Conservation (phyloP, 148 eudicot genomes). For the Cornus controversa region DNA sequence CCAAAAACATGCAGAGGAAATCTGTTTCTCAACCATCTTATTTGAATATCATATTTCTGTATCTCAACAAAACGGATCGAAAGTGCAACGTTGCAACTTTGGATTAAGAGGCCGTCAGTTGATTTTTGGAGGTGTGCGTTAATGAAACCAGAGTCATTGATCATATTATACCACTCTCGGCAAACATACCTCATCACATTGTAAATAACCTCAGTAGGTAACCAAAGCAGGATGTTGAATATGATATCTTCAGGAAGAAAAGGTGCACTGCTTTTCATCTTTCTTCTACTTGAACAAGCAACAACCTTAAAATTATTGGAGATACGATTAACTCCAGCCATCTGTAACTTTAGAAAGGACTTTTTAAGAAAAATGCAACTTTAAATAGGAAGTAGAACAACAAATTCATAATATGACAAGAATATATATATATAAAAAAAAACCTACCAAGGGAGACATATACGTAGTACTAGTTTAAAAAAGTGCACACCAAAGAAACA, state of each 20-base stretch:
- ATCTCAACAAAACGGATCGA: not conserved
- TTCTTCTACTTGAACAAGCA: too few relatives aligned
- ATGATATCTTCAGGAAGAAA: not conserved
- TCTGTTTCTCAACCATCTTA: not conserved
- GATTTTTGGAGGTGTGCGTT: constrained; percentile 1
- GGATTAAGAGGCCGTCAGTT: not conserved
- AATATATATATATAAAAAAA: too few relatives aligned
- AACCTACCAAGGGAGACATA: too few relatives aligned
- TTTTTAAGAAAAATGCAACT: too few relatives aligned
- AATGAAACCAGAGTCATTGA: constrained; percentile 7
- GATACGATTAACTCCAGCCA: too few relatives aligned
- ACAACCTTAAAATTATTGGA: too few relatives aligned
- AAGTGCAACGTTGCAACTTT: not conserved
- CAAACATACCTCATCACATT: constrained; percentile 12
- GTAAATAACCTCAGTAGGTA: constrained; percentile 6
- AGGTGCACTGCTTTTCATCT: not conserved
- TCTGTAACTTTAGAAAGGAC: too few relatives aligned
- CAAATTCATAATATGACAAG: too few relatives aligned
- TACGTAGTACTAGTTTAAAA: too few relatives aligned
- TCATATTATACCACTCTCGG: constrained; percentile 5
- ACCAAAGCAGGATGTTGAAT: constrained; percentile 4
- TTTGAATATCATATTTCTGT: not conserved
- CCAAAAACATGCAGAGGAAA: not conserved
- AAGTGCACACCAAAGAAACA: too few relatives aligned
- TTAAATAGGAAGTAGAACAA: too few relatives aligned